Base-by-base conservation (phyloP, 148 eudicot species). In the Dysphania ambrosioides region DNA sequence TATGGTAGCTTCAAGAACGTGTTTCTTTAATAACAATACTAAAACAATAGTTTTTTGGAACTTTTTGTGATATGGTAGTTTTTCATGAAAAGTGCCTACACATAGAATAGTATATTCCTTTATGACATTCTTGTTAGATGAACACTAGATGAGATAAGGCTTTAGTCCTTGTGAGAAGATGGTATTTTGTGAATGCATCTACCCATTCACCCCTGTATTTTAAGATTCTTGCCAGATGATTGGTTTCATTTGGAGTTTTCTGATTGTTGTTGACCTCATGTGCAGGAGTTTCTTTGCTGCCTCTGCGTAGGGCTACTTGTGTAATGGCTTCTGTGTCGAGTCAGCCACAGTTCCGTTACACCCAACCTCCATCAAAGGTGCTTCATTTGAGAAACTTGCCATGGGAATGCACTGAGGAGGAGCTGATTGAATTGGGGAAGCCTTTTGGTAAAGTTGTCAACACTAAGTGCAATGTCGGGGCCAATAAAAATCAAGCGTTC, bases 401-500 rank as follows among this genome's bases (percentile, higher is more conserved):
- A 51, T 95, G 99, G 99, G 99, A 95, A 84, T 95, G 99, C 81
- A 81, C 86, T 2, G 96, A 89, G 75, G 99, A 95, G 84, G 99
- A 95, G 77, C 84, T 95, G 67, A 79, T 95, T 60, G 97, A 92
- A 83, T 76, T 95, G 68, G 99, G 97, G 71, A 95, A 89, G 81
- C 99, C 97, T 56, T 95, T 95, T 78, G 99, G 99, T 68, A 88
- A 84, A 82, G 96, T 95, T 77, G 97, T 95, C 67, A 95, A 95
- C 81, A 95, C 99, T 49, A 95, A 95, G 79, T 95, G 99, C 87
- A 95, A 95, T 85, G 99, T 95, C 66, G 99, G 99, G 65, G 99
- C 99, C 62, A 92, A 95, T 76, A 81, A 86, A 70, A 95, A 95
- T 82, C 99, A 95, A 88, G 99, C 99, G 62, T 95, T 95, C 71